Conservation (phyloP, 257 asterid genomes). For the Petunia secreta region DNA sequence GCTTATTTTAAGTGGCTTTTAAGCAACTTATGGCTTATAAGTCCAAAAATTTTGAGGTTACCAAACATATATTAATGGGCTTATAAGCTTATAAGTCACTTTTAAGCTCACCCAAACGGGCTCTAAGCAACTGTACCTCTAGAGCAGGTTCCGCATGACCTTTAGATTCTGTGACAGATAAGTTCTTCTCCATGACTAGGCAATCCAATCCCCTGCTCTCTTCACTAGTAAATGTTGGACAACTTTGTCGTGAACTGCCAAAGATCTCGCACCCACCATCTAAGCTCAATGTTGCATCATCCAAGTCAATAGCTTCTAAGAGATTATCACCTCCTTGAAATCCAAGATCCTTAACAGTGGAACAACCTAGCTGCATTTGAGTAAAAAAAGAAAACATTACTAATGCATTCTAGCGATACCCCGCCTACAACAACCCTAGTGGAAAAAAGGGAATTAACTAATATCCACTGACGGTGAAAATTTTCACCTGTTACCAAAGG, state of each 20-base stretch:
- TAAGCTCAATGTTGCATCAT: slow-evolving; percentile 47
- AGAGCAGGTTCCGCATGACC: slow-evolving; percentile 48
- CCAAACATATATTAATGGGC: too few relatives aligned
- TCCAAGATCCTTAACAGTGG: slow-evolving; percentile 47
- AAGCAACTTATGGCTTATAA: too few relatives aligned
- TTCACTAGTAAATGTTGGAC: slow-evolving; percentile 40
- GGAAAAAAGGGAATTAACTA: too few relatives aligned
- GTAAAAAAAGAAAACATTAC: slow-evolving; percentile 2
- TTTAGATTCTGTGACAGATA: slow-evolving; percentile 54
- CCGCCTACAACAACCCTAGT: too few relatives aligned
- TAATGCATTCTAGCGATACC: not conserved
- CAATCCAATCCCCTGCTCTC: slow-evolving; percentile 40
- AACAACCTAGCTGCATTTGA: slow-evolving; percentile 40
- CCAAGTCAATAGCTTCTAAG: slow-evolving; percentile 46
- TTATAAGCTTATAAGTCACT: too few relatives aligned
- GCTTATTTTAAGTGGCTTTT: too few relatives aligned
- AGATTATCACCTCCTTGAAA: slow-evolving; percentile 42
- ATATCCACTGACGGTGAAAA: too few relatives aligned
- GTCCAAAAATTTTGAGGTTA: too few relatives aligned
- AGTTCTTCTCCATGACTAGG: slow-evolving; percentile 45
- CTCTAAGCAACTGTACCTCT: slow-evolving; percentile 51
- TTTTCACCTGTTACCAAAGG: too few relatives aligned
- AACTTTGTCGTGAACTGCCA: slow-evolving; percentile 43
- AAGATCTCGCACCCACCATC: slow-evolving; percentile 45
- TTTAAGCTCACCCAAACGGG: too few relatives aligned